phyloP scores from a whole-genome alignment of 257 asterid genomes.

The Prunella vulgaris region DNA sequence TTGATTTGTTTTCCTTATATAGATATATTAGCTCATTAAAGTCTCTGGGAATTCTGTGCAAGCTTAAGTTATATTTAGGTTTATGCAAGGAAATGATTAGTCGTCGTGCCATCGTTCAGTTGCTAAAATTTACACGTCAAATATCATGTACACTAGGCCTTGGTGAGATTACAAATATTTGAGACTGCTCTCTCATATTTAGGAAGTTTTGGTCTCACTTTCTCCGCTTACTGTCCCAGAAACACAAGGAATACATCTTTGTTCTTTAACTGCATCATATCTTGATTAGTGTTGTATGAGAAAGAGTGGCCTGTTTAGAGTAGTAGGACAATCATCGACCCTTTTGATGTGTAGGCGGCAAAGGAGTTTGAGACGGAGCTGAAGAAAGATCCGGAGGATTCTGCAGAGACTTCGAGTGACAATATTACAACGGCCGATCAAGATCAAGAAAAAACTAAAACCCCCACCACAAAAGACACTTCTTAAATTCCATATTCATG shows the following conservation, averaged over 20 bases:
- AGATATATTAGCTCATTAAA: not conserved
- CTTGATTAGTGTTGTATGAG: not conserved
- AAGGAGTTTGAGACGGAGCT: conserved; percentile 85
- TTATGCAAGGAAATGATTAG: not conserved
- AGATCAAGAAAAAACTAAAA: conserved; percentile 36
- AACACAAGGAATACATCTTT: not conserved
- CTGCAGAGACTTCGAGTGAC: conserved; percentile 37
- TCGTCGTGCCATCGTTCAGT: not conserved
- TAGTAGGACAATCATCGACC: not conserved
- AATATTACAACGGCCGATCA: conserved; percentile 27
- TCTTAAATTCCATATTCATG: conserved; percentile 18
- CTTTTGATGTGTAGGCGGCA: conserved; percentile 54
- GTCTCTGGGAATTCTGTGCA: not conserved
- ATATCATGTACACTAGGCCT: not conserved
- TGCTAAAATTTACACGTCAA: not conserved
- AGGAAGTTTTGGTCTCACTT: not conserved
- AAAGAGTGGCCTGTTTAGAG: not conserved
- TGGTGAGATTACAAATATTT: not conserved
- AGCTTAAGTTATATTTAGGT: not conserved
- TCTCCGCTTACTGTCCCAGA: not conserved
- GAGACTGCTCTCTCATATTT: not conserved
- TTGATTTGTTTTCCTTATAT: not conserved
- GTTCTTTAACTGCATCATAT: not conserved
- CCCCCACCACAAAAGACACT: conserved; percentile 38
- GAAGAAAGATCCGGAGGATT: conserved; percentile 53